These are phyloP conservation scores for Phanerodontia chrysosporium DNA, from an alignment of 768 basidiomycete genomes.

Conservation along the genomic window DNA sequence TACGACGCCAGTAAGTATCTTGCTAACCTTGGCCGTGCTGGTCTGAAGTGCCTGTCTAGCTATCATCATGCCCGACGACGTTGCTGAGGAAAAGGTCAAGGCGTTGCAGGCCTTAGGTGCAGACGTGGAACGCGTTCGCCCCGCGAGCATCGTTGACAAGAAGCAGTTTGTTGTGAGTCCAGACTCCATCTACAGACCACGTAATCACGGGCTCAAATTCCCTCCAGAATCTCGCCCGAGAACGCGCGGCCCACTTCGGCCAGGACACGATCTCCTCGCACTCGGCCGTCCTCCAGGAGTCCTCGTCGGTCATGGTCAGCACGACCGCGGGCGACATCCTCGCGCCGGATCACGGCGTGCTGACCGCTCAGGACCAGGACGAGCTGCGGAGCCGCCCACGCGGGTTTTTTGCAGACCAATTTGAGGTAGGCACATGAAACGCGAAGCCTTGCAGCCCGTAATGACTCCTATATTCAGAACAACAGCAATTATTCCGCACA, in stretches of 20 bases:
- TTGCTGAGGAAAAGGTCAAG: conserved; percentile 88
- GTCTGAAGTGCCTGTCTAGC: conserved; percentile 37
- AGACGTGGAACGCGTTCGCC: conserved; percentile 84
- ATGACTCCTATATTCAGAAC: conserved; percentile 46
- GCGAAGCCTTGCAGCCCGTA: neutral
- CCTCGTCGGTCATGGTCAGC: conserved; percentile 50
- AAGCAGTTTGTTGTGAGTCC: conserved; percentile 74
- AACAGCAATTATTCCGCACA: conserved; percentile 89
- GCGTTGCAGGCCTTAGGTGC: conserved; percentile 83
- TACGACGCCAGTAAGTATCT: conserved; percentile 73
- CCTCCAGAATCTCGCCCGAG: conserved; percentile 78
- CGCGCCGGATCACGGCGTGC: conserved; percentile 22
- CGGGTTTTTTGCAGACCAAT: conserved; percentile 96
- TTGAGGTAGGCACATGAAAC: conserved; percentile 49
- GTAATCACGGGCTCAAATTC: neutral
- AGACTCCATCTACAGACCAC: no score
- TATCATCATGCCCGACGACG: conserved; percentile 87
- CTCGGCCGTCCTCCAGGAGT: conserved; percentile 25
- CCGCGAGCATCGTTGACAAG: conserved; percentile 94
- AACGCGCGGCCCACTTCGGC: conserved; percentile 75
- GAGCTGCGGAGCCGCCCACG: conserved; percentile 51
- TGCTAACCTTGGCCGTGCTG: neutral
- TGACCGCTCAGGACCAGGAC: conserved; percentile 32
- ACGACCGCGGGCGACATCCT: conserved; percentile 39
- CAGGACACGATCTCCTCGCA: conserved; percentile 25